These are phyloP conservation scores for Calonectria pseudoturangicola DNA, from an alignment of 2,329 filamentous ascomycete genomes.

Conservation along the genomic window DNA sequence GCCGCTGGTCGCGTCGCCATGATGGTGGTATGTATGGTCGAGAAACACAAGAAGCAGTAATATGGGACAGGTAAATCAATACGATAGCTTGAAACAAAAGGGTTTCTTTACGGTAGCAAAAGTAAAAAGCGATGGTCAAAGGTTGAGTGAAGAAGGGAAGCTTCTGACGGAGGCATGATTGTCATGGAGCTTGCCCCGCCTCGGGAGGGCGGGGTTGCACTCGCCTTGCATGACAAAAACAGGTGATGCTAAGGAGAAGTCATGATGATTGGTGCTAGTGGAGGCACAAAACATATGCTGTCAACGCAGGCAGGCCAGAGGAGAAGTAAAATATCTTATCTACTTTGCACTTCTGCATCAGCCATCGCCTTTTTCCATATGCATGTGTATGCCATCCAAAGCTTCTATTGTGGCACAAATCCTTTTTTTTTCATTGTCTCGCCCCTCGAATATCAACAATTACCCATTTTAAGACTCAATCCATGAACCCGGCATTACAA, in stretches of 20 bases:
- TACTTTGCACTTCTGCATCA: too few relatives aligned
- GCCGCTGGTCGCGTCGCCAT: slow-evolving; percentile 70
- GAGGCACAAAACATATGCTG: neutral
- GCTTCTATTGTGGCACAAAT: neutral
- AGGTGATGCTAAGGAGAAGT: slow-evolving; percentile 21
- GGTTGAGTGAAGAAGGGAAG: neutral
- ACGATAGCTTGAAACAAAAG: neutral
- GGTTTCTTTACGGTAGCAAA: neutral
- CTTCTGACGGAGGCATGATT: slow-evolving; percentile 13
- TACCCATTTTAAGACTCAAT: slow-evolving; percentile 41
- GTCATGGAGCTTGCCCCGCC: slow-evolving; percentile 22
- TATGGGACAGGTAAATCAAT: neutral
- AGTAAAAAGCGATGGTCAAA: neutral
- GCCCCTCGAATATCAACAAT: neutral
- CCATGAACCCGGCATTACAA: slow-evolving; percentile 54
- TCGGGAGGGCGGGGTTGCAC: slow-evolving; percentile 23
- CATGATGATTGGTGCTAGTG: slow-evolving; percentile 25
- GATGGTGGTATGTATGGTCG: neutral
- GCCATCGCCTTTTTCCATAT: neutral
- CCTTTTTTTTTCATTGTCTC: neutral
- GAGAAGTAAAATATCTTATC: neutral
- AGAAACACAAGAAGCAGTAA: neutral
- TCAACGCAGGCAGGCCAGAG: neutral
- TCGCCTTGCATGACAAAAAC: slow-evolving; percentile 7
- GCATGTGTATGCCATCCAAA: neutral